Evolutionary conservation across 331 rosid species (phyloP).

Genomic region (Acacia concinna): DNA sequence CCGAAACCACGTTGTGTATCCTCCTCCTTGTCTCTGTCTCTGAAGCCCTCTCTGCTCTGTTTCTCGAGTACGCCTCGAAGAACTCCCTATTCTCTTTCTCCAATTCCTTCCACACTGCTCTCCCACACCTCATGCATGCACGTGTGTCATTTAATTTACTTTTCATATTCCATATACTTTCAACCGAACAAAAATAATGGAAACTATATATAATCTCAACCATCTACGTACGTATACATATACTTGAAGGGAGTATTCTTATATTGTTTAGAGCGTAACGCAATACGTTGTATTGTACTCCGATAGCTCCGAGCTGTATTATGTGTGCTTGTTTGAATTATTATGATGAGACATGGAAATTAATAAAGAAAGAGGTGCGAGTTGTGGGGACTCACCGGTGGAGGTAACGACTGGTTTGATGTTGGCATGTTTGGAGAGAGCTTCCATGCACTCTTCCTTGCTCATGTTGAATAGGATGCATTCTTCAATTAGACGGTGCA

Average conservation of each 20-base stretch:
- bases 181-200: neutral
- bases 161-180: neutral
- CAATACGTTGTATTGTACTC: neutral
- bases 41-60: constrained; percentile 36
- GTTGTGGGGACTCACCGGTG: constrained; percentile 49
- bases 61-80: constrained; percentile 65
- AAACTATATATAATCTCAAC: neutral
- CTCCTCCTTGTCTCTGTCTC: constrained; percentile 45
- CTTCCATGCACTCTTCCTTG: constrained; percentile 96
- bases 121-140: constrained; percentile 35
- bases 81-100: constrained; percentile 95
- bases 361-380: neutral
- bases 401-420: constrained; percentile 84
- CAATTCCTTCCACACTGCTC: constrained; percentile 87
- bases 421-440: constrained; percentile 88
- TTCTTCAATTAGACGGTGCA: constrained; percentile 91
- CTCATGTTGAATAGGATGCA: constrained; percentile 86
- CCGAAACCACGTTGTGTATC: constrained; percentile 44
- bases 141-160: constrained; percentile 29
- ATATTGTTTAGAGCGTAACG: too few relatives aligned
- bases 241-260: neutral
- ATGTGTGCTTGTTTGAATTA: neutral
- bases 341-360: neutral
- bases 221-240: neutral
- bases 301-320: neutral